phyloP scores from a whole-genome alignment of 345 rosid genomes.

The Lumnitzera racemosa region DNA sequence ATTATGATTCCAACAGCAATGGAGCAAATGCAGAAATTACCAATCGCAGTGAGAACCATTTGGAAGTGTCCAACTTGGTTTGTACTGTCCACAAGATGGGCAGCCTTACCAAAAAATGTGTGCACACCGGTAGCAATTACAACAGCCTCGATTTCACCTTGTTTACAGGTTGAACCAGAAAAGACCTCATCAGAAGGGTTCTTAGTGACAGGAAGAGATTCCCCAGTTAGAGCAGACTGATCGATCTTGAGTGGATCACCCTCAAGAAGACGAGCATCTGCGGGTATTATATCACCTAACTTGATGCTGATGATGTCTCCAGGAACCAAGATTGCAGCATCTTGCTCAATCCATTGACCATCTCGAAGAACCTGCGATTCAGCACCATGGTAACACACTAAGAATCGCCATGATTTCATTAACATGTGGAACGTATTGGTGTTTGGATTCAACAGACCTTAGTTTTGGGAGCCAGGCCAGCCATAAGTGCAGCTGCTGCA shows the following conservation, averaged over 20 bases:
- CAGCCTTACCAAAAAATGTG: slow-evolving; percentile 94
- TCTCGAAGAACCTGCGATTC: slow-evolving; percentile 65
- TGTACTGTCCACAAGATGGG: slow-evolving; percentile 87
- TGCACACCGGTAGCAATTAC: slow-evolving; percentile 93
- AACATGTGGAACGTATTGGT: no score
- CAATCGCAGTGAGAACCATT: slow-evolving; percentile 74
- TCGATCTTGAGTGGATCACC: slow-evolving; percentile 91
- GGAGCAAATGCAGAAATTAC: slow-evolving; percentile 91
- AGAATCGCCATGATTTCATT: no score
- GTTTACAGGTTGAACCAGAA: slow-evolving; percentile 90
- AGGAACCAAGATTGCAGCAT: slow-evolving; percentile 86
- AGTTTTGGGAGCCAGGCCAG: slow-evolving; percentile 85
- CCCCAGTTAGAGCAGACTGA: slow-evolving; percentile 94
- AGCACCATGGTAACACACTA: background rate
- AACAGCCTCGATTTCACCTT: slow-evolving; percentile 85
- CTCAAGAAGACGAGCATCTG: slow-evolving; percentile 93
- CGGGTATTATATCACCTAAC: slow-evolving; percentile 84
- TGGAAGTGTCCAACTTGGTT: slow-evolving; percentile 94
- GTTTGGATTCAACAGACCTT: slow-evolving; percentile 39
- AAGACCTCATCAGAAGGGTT: slow-evolving; percentile 72
- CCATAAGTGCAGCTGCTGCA: slow-evolving; percentile 97
- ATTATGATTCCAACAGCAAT: slow-evolving; percentile 59
- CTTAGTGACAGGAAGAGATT: slow-evolving; percentile 82
- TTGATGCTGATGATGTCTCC: slow-evolving; percentile 85
- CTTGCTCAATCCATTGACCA: slow-evolving; percentile 79